A percentile compares a stretch with the other conserved stretches of the same genome.
phyloP scores from a whole-genome alignment of 441 rosid genomes.

The Lepidium campestre region DNA sequence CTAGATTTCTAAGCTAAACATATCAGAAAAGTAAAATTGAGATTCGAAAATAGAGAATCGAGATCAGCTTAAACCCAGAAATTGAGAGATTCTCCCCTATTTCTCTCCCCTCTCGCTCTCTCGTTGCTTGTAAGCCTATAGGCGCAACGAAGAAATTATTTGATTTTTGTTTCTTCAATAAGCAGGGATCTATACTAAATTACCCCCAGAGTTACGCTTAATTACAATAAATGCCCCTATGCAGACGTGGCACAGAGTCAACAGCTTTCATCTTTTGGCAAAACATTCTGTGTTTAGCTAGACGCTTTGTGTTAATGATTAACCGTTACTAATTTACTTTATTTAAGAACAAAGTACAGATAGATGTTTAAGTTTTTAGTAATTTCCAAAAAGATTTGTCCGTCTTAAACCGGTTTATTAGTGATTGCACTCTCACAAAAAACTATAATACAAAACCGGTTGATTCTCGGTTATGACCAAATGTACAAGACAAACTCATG shows the following conservation, averaged over 20 bases:
- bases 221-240: constrained; percentile 10
- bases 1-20: not conserved
- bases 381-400: not conserved
- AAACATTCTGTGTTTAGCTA: constrained; percentile 14
- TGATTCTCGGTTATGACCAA: not conserved
- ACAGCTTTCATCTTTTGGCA: constrained; percentile 17
- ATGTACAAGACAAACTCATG: constrained; percentile 1
- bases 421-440: too few species aligned
- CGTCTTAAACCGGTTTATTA: not conserved
- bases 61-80: constrained; percentile 34
- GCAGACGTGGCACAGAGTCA: constrained; percentile 29
- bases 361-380: not conserved
- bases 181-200: not conserved
- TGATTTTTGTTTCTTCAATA: constrained; percentile 13
- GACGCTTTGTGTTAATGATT: constrained; percentile 17
- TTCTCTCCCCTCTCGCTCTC: not conserved
- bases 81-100: constrained; percentile 10
- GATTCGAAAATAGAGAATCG: constrained; percentile 4
- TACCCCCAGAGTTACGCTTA: not conserved
- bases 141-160: constrained; percentile 12
- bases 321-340: not conserved
- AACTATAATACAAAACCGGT: not conserved
- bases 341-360: not conserved
- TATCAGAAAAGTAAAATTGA: not conserved
- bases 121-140: constrained; percentile 19